Evolutionary conservation across 78 protist species (phyloP).

Genomic region (Cavenderia fasciculata): DNA sequence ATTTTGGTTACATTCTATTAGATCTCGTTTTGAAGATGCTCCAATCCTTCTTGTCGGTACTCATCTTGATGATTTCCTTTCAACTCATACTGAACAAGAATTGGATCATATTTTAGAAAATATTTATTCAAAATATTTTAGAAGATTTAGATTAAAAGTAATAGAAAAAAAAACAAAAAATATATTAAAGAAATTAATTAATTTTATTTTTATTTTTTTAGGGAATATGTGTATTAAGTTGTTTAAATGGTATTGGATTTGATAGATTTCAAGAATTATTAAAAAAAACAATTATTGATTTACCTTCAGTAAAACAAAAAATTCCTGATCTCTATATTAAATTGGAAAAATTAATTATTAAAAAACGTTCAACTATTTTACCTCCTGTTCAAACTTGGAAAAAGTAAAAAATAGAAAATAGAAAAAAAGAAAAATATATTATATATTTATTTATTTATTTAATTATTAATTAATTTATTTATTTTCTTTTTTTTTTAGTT

Average conservation of each 20-base stretch:
- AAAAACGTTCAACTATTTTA: conserved; percentile 34
- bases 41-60: conserved; percentile 70
- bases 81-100: conserved; percentile 41
- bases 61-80: conserved; percentile 61
- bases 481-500: conserved; percentile 1
- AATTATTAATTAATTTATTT: neutral
- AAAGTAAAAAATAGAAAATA: conserved; percentile 15
- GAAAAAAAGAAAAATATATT: neutral
- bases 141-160: conserved; percentile 46
- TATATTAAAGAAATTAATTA: neutral
- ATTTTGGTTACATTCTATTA: conserved; percentile 72
- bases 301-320: conserved; percentile 56
- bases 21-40: conserved; percentile 56
- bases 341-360: conserved; percentile 46
- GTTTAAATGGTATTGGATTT: conserved; percentile 38
- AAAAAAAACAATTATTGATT: conserved; percentile 23
- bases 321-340: conserved; percentile 50
- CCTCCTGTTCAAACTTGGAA: conserved; percentile 62
- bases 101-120: conserved; percentile 38
- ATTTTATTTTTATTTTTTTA: neutral
- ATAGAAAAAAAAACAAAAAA: neutral
- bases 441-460: neutral
- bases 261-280: conserved; percentile 36
- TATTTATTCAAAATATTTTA: conserved; percentile 48
- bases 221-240: conserved; percentile 46